Evolutionary conservation across 108 stramenopile genomes (phyloP).

Genomic region (Schizochytrium sp.): DNA sequence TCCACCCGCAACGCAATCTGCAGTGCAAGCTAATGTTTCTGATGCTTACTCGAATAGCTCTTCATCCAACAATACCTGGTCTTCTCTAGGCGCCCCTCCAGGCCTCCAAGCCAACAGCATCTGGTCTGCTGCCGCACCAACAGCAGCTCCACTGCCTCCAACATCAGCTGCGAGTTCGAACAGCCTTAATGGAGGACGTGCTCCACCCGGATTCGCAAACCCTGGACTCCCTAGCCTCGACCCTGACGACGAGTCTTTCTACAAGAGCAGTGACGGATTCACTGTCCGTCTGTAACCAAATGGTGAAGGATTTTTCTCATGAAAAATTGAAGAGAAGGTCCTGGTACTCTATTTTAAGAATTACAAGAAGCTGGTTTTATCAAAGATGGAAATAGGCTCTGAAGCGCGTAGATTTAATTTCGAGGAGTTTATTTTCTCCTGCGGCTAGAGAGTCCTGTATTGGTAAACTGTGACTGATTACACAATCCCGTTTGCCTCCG

Average conservation of each 20-base stretch:
- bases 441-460: no score
- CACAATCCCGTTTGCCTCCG: no score
- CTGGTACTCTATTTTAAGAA: no score
- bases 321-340: no score
- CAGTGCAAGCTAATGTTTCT: background rate
- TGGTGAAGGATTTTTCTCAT: background rate
- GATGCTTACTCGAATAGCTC: background rate
- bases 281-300: background rate
- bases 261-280: constrained; percentile 8
- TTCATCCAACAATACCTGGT: background rate
- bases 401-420: no score
- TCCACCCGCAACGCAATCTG: background rate
- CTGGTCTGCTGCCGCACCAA: background rate
- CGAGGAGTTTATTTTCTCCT: no score
- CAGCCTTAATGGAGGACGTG: background rate
- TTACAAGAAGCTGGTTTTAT: no score
- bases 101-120: background rate
- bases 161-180: no score
- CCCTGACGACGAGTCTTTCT: background rate
- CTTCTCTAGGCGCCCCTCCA: background rate
- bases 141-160: no score
- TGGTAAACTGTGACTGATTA: no score
- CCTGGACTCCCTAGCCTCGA: constrained; percentile 8
- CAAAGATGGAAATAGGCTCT: no score
- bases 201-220: background rate